Percentiles rank a stretch among this genome's conserved stretches.
phyloP scores from a whole-genome alignment of 306 rosid genomes.

The Biancaea sappan region DNA sequence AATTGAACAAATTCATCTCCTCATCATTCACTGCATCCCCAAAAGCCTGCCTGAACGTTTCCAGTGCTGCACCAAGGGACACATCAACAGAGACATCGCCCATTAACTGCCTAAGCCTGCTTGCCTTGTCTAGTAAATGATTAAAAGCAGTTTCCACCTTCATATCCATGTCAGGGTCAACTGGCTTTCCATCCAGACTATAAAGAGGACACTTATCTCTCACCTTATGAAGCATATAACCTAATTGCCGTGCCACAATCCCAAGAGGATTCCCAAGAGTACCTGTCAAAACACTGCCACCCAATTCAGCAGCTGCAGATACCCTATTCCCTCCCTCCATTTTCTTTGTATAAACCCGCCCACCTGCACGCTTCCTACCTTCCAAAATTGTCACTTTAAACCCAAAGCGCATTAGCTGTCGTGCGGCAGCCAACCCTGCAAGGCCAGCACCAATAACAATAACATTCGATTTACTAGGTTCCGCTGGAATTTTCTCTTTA shows the following conservation, averaged over 20 bases:
- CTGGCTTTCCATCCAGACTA: slow-evolving; percentile 77
- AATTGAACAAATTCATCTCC: slow-evolving; percentile 88
- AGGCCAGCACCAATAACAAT: slow-evolving; percentile 84
- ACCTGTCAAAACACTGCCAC: slow-evolving; percentile 98
- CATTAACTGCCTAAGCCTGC: slow-evolving; percentile 87
- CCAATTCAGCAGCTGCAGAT: slow-evolving; percentile 88
- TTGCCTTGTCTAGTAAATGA: slow-evolving; percentile 80
- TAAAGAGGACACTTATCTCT: slow-evolving; percentile 90
- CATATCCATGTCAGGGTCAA: slow-evolving; percentile 77
- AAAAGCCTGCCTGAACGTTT: slow-evolving; percentile 72
- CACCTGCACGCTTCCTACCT: slow-evolving; percentile 88
- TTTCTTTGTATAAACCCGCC: slow-evolving; percentile 87
- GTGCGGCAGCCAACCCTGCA: slow-evolving; percentile 87
- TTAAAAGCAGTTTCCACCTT: slow-evolving; percentile 89
- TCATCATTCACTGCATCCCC: slow-evolving; percentile 73
- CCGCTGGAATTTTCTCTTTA: slow-evolving; percentile 65
- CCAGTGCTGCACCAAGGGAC: slow-evolving; percentile 95
- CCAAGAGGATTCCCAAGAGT: slow-evolving; percentile 92
- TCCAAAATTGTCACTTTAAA: slow-evolving; percentile 84
- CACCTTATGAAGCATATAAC: slow-evolving; percentile 79
- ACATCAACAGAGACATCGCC: slow-evolving; percentile 94
- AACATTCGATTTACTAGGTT: slow-evolving; percentile 59
- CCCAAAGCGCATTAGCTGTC: slow-evolving; percentile 89
- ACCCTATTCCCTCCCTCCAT: slow-evolving; percentile 93
- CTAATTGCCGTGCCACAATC: slow-evolving; percentile 83